Evolutionary conservation across 2,329 filamentous ascomycete genomes (phyloP).

Genomic region (Beauveria brongniartii): DNA sequence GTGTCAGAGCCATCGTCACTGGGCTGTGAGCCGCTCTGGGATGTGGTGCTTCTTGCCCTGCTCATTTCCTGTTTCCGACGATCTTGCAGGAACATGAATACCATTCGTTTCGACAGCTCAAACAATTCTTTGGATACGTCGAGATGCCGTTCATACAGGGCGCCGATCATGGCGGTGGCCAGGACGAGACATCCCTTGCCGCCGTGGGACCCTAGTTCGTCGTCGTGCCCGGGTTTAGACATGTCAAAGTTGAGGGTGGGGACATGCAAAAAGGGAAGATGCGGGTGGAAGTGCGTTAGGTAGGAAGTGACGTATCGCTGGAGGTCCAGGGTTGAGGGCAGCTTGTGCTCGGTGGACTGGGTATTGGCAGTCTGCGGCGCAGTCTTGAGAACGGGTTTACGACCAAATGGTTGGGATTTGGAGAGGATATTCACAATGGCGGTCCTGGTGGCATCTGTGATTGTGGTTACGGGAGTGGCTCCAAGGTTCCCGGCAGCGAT

Average conservation of each 20-base stretch:
- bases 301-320: slow-evolving; percentile 88
- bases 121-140: slow-evolving; percentile 77
- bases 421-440: slow-evolving; percentile 52
- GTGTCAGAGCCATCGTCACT: slow-evolving; percentile 62
- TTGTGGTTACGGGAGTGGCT: slow-evolving; percentile 52
- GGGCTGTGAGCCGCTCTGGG: slow-evolving; percentile 37
- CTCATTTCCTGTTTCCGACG: slow-evolving; percentile 72
- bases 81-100: slow-evolving; percentile 86
- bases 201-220: slow-evolving; percentile 53
- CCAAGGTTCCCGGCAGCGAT: slow-evolving; percentile 56
- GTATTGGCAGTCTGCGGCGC: slow-evolving; percentile 35
- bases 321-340: slow-evolving; percentile 77
- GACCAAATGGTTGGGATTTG: slow-evolving; percentile 48
- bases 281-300: slow-evolving; percentile 86
- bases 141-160: slow-evolving; percentile 80
- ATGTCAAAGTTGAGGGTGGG: slow-evolving; percentile 87
- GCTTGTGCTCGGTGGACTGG: slow-evolving; percentile 39
- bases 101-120: slow-evolving; percentile 91
- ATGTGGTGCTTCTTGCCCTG: slow-evolving; percentile 45
- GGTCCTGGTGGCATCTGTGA: slow-evolving; percentile 56
- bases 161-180: slow-evolving; percentile 72
- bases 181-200: slow-evolving; percentile 80
- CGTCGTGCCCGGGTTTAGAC: slow-evolving; percentile 53
- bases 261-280: slow-evolving; percentile 89
- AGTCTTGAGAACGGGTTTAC: slow-evolving; percentile 56